Evolutionary conservation across 345 rosid species (phyloP), one percentile per base, ranked within the genome.

Genomic region (Cardamine resedifolia): DNA sequence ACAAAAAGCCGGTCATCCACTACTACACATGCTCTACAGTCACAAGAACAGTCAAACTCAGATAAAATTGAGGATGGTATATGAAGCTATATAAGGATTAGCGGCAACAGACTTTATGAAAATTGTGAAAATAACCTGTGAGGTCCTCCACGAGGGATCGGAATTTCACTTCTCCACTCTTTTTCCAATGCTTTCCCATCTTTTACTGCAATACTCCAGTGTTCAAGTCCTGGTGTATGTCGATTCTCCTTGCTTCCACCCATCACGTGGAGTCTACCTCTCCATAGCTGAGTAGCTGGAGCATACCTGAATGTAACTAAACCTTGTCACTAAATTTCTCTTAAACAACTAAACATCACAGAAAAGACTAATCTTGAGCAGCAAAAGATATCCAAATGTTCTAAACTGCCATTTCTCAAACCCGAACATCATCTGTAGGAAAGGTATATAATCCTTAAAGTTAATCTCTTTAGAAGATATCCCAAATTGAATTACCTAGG

Each of bases 201-300:
- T 80, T 88, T 89, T 4, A 95, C 93, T 16, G 96, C 93, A 64
- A 95, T 85, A 66, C 96, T 94, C 95, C 96, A 94, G 66, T 94
- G 96, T 64, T 89, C 96, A 71, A 91, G 34, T 19, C 81, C 96
- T 34, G 97, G 97, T 53, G 96, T 91, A 80, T 88, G 83, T 36
- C 99, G 77, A 66, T 91, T 88, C 84, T 91, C 97, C 81, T 86
- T 86, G 83, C 97, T 94, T 52, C 98, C 98, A 78, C 96, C 97
- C 98, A 94, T 94, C 78, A 94, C 98, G 70, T 94, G 98, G 72
- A 94, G 96, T 79, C 98, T 87, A 38, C 98, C 98, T 84, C 88
- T 90, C 99, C 96, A 95, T 27, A 91, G 88, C 77, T 87, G 92
- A 76, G 97, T 95, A 71, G 96, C 97, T 18, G 99, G 99, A 30